Evolutionary conservation across 2,329 filamentous ascomycete genomes (phyloP), one percentile per base, ranked within the genome.

Genomic region (Hymenoscyphus linearis): DNA sequence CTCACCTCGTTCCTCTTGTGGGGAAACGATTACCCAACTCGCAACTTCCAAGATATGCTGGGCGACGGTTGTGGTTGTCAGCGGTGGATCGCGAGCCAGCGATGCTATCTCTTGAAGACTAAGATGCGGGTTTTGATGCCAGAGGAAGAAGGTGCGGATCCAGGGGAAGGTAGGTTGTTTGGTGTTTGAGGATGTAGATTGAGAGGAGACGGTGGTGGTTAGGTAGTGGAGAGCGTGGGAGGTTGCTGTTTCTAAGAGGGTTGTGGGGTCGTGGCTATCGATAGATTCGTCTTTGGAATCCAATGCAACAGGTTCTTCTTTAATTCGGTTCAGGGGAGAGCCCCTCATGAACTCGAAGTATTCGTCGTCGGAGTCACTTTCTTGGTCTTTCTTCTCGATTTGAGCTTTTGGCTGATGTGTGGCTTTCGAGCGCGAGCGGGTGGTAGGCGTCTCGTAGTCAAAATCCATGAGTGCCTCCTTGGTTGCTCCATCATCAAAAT

Each of bases 61-160:
- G 1, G 78, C 76, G 1, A 89, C 83, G 0, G 85, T 89, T 14
- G 68, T 72, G 0, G 73, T 76, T 64, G 81, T 76, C 2, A 90
- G 71, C 2, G 87, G 85, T 14, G 85, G 85, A 10, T 84, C 75
- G 1, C 86, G 78, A n/a, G 88, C 74, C 1, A 88, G 64, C 2
- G 69, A 73, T 1, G 85, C 85, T 16, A 89, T 76, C 0, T 76
- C 73, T 0, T 74, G 68, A 0, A 85, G 76, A 0, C 71, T 65
- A 18, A 89, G 74, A 13, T 77, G 74, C 7, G 78, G 71, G 60
- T 85, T 79, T 3, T 74, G 64, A 59, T 85, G 76, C 88, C 88
- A 91, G 22, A 91, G 73, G 65, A 80, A 82, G 68, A 89, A 90
- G 1, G 85, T 79, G 14, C 84, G 79, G 1, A 89, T 72, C 2